phyloP scores from a whole-genome alignment of 2,329 filamentous ascomycete species.

The Fusarium sp. region DNA sequence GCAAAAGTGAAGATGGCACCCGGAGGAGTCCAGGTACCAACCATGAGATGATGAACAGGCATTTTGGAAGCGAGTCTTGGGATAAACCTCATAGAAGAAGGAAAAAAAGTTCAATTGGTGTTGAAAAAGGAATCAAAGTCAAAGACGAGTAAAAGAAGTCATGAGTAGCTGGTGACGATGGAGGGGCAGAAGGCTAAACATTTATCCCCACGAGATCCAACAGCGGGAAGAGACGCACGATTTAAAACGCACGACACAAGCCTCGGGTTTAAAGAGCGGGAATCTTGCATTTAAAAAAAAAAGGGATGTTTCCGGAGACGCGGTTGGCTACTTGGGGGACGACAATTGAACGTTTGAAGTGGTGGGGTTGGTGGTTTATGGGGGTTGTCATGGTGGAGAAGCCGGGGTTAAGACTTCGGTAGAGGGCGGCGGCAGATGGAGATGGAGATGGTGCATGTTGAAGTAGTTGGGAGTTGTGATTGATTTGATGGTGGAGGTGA shows the following conservation, averaged over 20 bases:
- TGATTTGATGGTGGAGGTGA: not conserved
- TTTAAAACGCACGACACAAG: not conserved
- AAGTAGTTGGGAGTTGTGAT: not conserved
- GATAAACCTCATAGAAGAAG: slow-evolving; percentile 3
- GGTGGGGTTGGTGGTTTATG: slow-evolving; percentile 18
- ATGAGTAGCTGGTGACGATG: slow-evolving; percentile 4
- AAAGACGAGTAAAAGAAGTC: not conserved
- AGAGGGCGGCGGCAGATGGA: slow-evolving; percentile 37
- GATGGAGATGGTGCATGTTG: not conserved
- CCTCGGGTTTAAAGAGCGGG: not conserved
- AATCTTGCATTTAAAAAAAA: not conserved
- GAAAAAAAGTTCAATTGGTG: not conserved
- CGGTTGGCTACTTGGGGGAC: not conserved
- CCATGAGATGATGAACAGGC: slow-evolving; percentile 88
- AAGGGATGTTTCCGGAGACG: not conserved
- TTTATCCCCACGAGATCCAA: slow-evolving; percentile 41
- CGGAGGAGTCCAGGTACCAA: slow-evolving; percentile 91
- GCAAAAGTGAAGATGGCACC: slow-evolving; percentile 90
- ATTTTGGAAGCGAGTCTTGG: slow-evolving; percentile 59
- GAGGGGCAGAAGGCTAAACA: slow-evolving; percentile 42
- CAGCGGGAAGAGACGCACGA: not conserved
- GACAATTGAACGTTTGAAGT: not conserved
- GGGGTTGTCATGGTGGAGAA: slow-evolving; percentile 18
- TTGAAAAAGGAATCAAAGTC: not conserved
- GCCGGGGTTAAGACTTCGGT: slow-evolving; percentile 30